Evolutionary conservation across 2,329 filamentous ascomycete species (phyloP).

Genomic region (Thielaviopsis punctulata): DNA sequence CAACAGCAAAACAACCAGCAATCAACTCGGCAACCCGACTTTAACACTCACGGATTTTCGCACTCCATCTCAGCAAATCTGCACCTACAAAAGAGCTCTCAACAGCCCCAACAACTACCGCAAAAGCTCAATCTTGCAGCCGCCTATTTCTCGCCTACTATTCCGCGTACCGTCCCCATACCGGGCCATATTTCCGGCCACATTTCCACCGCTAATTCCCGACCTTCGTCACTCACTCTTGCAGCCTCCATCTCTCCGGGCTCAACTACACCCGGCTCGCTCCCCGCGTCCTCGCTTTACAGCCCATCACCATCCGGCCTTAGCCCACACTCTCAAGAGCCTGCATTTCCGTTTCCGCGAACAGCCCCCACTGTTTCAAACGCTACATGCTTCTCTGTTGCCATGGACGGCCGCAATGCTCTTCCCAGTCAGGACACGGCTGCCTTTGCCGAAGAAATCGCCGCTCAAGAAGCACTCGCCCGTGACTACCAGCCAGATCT

Average conservation of each 20-base stretch:
- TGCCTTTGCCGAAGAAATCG: conserved; percentile 25
- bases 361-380: conserved; percentile 5
- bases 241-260: neutral
- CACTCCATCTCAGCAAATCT: neutral
- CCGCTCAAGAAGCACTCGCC: conserved; percentile 43
- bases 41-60: neutral
- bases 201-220: conserved; percentile 4
- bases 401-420: conserved; percentile 20
- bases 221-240: conserved; percentile 2
- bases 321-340: neutral
- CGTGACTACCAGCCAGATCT: conserved; percentile 40
- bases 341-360: neutral
- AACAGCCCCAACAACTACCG: neutral
- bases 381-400: conserved; percentile 14
- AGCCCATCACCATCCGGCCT: conserved; percentile 3
- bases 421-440: conserved; percentile 6
- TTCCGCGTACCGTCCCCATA: neutral
- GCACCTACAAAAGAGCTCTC: neutral
- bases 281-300: neutral
- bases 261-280: neutral
- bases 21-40: neutral
- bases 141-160: neutral
- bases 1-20: conserved; percentile 14
- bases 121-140: neutral
- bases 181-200: neutral